These are phyloP conservation scores for Yarrowia sp. DNA, from an alignment of 805 yeast genomes.

Conservation along the genomic window DNA sequence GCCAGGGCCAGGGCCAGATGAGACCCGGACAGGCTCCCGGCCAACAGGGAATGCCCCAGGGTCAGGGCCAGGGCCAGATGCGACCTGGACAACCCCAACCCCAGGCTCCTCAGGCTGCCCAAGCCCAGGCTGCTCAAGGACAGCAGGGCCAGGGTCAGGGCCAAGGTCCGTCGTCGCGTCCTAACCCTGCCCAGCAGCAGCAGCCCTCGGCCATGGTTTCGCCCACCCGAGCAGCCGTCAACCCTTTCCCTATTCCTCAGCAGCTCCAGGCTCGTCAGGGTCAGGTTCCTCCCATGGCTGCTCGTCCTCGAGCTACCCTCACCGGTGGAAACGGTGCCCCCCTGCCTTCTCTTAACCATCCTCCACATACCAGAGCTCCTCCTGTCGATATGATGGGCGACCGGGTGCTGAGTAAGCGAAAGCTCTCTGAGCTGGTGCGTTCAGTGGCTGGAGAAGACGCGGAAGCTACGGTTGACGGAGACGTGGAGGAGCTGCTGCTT, in stretches of 20 bases:
- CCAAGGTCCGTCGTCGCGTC: conserved; percentile 41
- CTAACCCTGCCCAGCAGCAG: conserved; percentile 51
- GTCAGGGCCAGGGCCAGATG: conserved; percentile 27
- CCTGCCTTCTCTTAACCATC: conserved; percentile 74
- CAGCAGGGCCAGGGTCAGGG: conserved; percentile 27
- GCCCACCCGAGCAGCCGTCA: conserved; percentile 45
- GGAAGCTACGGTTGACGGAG: conserved; percentile 90
- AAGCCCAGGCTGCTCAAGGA: conserved; percentile 6
- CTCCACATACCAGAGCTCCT: conserved; percentile 76
- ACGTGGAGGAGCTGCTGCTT: conserved; percentile 84
- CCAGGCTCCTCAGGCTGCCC: conserved; percentile 23
- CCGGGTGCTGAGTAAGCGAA: conserved; percentile 85
- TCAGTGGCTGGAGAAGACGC: conserved; percentile 78
- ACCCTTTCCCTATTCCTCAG: conserved; percentile 61
- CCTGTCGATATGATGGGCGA: conserved; percentile 73
- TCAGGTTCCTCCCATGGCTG: conserved; percentile 64
- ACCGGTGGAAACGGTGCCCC: conserved; percentile 82
- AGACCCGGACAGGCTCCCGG: conserved; percentile 3
- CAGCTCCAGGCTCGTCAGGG: conserved; percentile 65
- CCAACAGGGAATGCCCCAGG: conserved; percentile 38
- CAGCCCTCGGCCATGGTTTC: conserved; percentile 50
- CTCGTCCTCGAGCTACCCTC: conserved; percentile 80
- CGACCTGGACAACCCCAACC: conserved; percentile 25
- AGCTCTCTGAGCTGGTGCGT: conserved; percentile 83
- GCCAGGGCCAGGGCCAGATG: conserved; percentile 4